Percentiles rank a stretch among this genome's conserved stretches.
phyloP scores from a whole-genome alignment of 495 filamentous ascomycete species.

The Aspergillus sparsus region DNA sequence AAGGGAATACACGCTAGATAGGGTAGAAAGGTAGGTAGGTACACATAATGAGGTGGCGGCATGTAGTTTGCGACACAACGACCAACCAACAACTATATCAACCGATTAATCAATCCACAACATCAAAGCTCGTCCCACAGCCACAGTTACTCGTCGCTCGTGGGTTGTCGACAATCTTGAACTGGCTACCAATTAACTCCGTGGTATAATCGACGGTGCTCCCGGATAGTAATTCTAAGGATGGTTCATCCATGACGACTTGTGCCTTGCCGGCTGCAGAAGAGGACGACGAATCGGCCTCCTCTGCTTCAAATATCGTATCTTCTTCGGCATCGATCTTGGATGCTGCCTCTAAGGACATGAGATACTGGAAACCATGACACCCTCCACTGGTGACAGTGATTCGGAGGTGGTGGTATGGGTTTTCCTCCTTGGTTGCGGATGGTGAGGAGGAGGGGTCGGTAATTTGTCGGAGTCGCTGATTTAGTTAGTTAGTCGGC shows the following conservation, averaged over 20 bases:
- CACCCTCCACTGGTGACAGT: conserved; percentile 91
- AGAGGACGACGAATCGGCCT: conserved; percentile 26
- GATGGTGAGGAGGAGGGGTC: conserved; percentile 45
- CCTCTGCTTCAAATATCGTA: conserved; percentile 55
- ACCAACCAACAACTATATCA: background rate
- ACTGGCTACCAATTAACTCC: conserved; percentile 97
- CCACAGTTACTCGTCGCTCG: conserved; percentile 91
- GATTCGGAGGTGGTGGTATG: conserved; percentile 80
- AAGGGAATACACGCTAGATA: no score
- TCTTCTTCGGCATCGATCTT: conserved; percentile 73
- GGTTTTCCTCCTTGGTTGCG: conserved; percentile 68
- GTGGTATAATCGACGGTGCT: conserved; percentile 94
- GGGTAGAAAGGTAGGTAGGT: no score
- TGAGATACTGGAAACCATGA: conserved; percentile 97
- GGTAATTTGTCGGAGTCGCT: conserved; percentile 68
- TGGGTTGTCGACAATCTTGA: conserved; percentile 93
- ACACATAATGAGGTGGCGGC: no score
- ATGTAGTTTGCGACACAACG: no score
- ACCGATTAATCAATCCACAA: conserved; percentile 54
- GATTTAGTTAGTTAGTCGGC: conserved; percentile 21
- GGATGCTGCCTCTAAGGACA: conserved; percentile 69
- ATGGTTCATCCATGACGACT: conserved; percentile 85
- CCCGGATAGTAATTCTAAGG: conserved; percentile 84
- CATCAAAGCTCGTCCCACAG: conserved; percentile 97
- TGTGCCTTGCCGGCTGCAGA: conserved; percentile 62